Percentiles rank a stretch among this genome's conserved stretches.
Conservation (phyloP, 1,284 basidiomycete genomes). For the Cryptococcus sp. region DNA sequence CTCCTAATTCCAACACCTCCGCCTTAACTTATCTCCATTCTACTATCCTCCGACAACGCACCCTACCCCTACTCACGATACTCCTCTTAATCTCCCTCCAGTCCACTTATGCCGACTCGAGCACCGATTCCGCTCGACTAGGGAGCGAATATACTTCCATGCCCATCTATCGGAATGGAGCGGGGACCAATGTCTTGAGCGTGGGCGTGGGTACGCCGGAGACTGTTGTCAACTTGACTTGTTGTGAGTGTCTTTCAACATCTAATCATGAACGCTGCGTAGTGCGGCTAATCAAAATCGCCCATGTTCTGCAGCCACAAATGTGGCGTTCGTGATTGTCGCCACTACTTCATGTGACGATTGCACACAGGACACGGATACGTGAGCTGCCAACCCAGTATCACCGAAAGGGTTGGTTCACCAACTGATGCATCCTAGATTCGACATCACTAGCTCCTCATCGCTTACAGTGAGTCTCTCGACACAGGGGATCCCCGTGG, state of each 20-base stretch:
- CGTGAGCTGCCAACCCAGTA: constrained; percentile 13
- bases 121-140: constrained; percentile 23
- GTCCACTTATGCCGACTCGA: constrained; percentile 8
- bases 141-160: constrained; percentile 36
- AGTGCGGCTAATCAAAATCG: neutral
- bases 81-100: constrained; percentile 1
- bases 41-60: too few relatives aligned
- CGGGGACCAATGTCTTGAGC: constrained; percentile 38
- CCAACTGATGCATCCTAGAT: constrained; percentile 4
- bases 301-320: constrained; percentile 29
- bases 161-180: constrained; percentile 35
- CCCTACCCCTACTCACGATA: neutral
- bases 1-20: too few relatives aligned
- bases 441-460: constrained; percentile 10
- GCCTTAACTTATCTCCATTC: too few relatives aligned
- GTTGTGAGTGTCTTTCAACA: constrained; percentile 32
- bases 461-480: constrained; percentile 27
- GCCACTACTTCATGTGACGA: constrained; percentile 26
- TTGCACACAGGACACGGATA: constrained; percentile 22
- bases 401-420: neutral
- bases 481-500: too few relatives aligned
- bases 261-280: too few relatives aligned
- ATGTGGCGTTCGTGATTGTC: constrained; percentile 43
- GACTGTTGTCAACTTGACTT: constrained; percentile 38
- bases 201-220: constrained; percentile 37